phyloP scores from a whole-genome alignment of 176 grass and related monocot species.

The Eleusine indica region DNA sequence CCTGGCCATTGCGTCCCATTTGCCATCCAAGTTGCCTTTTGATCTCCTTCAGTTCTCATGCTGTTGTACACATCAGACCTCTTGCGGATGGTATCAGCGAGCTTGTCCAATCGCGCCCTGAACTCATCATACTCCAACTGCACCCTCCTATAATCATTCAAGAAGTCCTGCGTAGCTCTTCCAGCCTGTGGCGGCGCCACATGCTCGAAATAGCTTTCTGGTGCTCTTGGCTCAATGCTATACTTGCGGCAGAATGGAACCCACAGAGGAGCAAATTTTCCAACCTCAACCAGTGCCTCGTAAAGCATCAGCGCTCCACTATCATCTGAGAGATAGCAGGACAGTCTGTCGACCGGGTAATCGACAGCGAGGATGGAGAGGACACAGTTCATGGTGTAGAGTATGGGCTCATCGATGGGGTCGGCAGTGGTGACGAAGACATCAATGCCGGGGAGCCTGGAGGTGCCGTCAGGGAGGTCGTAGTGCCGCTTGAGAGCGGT shows the following conservation, averaged over 20 bases:
- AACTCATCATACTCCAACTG: conserved; percentile 43
- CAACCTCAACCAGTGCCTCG: conserved; percentile 20
- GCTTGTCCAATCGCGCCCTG: conserved; percentile 24
- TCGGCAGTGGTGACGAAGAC: conserved; percentile 38
- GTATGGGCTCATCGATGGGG: conserved; percentile 29
- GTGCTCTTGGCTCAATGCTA: conserved; percentile 13
- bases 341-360: conserved; percentile 25
- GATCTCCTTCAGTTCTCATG: not conserved
- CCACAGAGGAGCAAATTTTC: conserved; percentile 24
- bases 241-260: conserved; percentile 41
- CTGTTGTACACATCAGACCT: conserved; percentile 24
- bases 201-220: conserved; percentile 26
- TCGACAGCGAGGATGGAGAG: conserved; percentile 36
- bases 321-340: conserved; percentile 43
- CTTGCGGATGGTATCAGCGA: not conserved
- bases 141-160: conserved; percentile 32
- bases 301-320: conserved; percentile 21
- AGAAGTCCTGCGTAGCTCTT: conserved; percentile 8
- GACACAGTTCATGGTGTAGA: conserved; percentile 40
- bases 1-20: conserved; percentile 28
- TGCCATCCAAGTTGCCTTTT: conserved; percentile 35
- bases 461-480: not conserved
- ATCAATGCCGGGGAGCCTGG: conserved; percentile 31
- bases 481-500: conserved; percentile 6
- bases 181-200: not conserved